Base-by-base conservation (phyloP, 768 basidiomycete genomes). In the Chiua virens region DNA sequence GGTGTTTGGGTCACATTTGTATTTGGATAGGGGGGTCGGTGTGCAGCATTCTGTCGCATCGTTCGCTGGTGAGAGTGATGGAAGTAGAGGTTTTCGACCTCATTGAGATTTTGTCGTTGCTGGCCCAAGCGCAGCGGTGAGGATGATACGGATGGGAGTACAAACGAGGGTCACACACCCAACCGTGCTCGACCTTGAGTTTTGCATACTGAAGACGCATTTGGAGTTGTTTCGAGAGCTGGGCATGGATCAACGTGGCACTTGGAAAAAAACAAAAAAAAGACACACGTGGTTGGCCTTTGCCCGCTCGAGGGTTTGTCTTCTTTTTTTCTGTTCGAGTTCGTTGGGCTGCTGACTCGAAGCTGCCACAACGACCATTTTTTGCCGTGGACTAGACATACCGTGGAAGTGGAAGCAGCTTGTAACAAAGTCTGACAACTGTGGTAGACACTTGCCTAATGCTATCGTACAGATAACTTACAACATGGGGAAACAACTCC, bases 11-110 rank as follows among this genome's bases (percentile, higher is more conserved):
- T 11, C 11, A 14, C 30, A 5, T 30, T 30, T 14, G 30, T 7
- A 13, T 30, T 30, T 30, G 21, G 25, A 27, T 48, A 41, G n/a
- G 66, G 61, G 36, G 68, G 67, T 21, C 48, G 52, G 38, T 50
- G 41, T 27, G 14, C 42, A n/a, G 22, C 40, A 46, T 52, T 47
- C 8, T 63, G 55, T 30, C 61, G 66, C 8, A 53, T 50, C 13
- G 34, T 69, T 50, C 75, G 75, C 23, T 73, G 68, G 45, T 86
- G 82, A 0, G 86, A 85, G 61, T 86, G 84, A 43, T 82, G 84
- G 60, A 89, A 89, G 72, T 89, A 90, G 9, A 90, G 73, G 60
- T 89, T 89, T 66, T 90, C 88, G 6, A 90, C 88, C 69, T 90
- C 88, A 60, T 86, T 88, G 46, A 90, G 69, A 41, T 77, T 87